These are phyloP conservation scores for Microbotryum intermedium DNA, from an alignment of 1,284 basidiomycete genomes.

Conservation along the genomic window DNA sequence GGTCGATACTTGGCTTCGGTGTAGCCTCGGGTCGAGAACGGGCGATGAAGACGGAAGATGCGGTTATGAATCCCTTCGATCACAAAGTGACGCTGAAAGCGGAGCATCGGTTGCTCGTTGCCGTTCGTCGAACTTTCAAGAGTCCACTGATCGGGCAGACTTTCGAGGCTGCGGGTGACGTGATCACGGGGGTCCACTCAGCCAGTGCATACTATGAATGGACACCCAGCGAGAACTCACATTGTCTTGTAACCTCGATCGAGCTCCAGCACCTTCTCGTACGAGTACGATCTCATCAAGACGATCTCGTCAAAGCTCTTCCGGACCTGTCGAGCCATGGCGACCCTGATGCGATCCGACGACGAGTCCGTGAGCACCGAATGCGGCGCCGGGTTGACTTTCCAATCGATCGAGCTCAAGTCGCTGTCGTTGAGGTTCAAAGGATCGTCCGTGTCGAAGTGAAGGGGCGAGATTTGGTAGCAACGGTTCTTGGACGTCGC, in stretches of 20 bases:
- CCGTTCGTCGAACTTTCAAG: conserved; percentile 19
- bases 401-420: conserved; percentile 16
- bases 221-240: background rate
- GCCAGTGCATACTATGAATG: background rate
- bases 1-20: conserved; percentile 21
- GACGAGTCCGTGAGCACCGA: conserved; percentile 29
- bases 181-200: background rate
- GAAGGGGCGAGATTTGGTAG: conserved; percentile 24
- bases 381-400: conserved; percentile 10
- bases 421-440: conserved; percentile 28
- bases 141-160: conserved; percentile 27
- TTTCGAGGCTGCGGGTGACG: conserved; percentile 5
- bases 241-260: conserved; percentile 20
- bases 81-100: conserved; percentile 29
- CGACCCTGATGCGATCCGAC: conserved; percentile 24
- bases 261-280: conserved; percentile 24
- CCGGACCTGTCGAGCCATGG: conserved; percentile 28
- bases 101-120: conserved; percentile 26
- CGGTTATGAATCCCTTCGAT: conserved; percentile 29
- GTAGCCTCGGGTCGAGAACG: conserved; percentile 13
- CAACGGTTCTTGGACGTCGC: conserved; percentile 19
- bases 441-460: conserved; percentile 31
- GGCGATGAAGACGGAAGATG: conserved; percentile 28
- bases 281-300: conserved; percentile 13
- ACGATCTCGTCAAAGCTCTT: conserved; percentile 26